A percentile compares a stretch with the other conserved stretches of the same genome.
Evolutionary conservation across 2,329 filamentous ascomycete species (phyloP).

Genomic region (Coccinonectria pachysandricola): DNA sequence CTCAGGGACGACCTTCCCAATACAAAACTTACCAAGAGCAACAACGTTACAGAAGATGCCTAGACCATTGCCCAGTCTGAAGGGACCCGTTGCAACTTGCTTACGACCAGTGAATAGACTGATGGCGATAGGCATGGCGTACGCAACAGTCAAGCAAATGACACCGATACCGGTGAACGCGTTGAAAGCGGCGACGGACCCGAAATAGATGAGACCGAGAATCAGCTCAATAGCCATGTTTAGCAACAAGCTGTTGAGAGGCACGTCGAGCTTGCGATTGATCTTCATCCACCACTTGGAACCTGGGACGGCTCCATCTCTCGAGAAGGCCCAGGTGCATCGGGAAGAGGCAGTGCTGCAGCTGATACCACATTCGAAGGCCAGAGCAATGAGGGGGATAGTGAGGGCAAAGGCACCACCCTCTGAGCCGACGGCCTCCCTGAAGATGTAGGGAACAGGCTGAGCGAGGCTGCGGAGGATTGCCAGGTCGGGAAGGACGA

Average conservation of each 20-base stretch:
- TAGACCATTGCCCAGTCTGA: constrained; percentile 51
- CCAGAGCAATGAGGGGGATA: constrained; percentile 55
- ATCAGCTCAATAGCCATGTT: constrained; percentile 54
- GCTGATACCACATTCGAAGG: constrained; percentile 55
- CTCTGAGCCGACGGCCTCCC: constrained; percentile 47
- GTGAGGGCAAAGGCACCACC: constrained; percentile 53
- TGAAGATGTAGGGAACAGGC: constrained; percentile 55
- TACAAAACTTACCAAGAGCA: constrained; percentile 51
- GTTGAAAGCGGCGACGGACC: constrained; percentile 59
- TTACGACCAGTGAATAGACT: constrained; percentile 51
- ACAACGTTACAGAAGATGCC: constrained; percentile 54
- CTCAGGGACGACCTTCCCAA: no score
- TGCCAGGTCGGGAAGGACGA: constrained; percentile 55
- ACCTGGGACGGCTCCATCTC: constrained; percentile 59
- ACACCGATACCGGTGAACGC: constrained; percentile 62
- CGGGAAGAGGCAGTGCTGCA: constrained; percentile 61
- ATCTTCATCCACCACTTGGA: constrained; percentile 50
- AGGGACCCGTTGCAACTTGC: constrained; percentile 45
- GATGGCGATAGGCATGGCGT: constrained; percentile 56
- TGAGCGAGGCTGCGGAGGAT: constrained; percentile 45
- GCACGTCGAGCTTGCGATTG: constrained; percentile 52
- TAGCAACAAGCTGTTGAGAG: constrained; percentile 63
- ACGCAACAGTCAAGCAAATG: constrained; percentile 58
- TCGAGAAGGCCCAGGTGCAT: constrained; percentile 59
- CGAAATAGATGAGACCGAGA: constrained; percentile 60